phyloP scores from a whole-genome alignment of 2,329 filamentous ascomycete species.

The Metarhizium album region DNA sequence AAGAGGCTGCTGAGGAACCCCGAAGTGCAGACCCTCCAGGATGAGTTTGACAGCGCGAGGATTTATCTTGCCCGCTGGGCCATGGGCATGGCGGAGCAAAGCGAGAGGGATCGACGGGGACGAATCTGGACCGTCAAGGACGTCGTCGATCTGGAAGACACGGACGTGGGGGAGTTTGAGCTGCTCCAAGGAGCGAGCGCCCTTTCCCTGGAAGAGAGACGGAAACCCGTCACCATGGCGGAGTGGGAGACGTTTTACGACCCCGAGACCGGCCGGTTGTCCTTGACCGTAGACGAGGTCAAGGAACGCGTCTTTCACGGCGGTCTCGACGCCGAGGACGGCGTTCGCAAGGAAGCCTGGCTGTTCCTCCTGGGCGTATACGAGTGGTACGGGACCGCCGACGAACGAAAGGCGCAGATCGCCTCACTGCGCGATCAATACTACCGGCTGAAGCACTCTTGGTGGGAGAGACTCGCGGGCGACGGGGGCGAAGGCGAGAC shows the following conservation, averaged over 20 bases:
- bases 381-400: conserved; percentile 80
- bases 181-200: conserved; percentile 71
- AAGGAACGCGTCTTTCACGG: conserved; percentile 98
- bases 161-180: conserved; percentile 91
- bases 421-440: conserved; percentile 88
- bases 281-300: conserved; percentile 79
- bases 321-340: conserved; percentile 77
- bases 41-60: conserved; percentile 93
- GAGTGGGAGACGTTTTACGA: conserved; percentile 96
- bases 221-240: conserved; percentile 64
- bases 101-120: conserved; percentile 74
- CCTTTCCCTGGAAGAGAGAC: conserved; percentile 63
- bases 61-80: conserved; percentile 94
- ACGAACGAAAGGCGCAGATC: conserved; percentile 73
- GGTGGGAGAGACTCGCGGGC: conserved; percentile 92
- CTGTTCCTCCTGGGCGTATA: conserved; percentile 85
- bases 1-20: conserved; percentile 76
- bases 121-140: conserved; percentile 90
- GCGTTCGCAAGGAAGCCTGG: conserved; percentile 94
- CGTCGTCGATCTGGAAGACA: conserved; percentile 87
- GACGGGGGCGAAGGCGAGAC: conserved; percentile 69
- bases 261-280: conserved; percentile 57
- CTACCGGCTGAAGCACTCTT: conserved; percentile 81
- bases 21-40: conserved; percentile 88
- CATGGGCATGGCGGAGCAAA: conserved; percentile 97